Evolutionary conservation across 2,329 filamentous ascomycete genomes (phyloP), one percentile per base, ranked within the genome.

Genomic region (Berkeleyomyces rouxiae): DNA sequence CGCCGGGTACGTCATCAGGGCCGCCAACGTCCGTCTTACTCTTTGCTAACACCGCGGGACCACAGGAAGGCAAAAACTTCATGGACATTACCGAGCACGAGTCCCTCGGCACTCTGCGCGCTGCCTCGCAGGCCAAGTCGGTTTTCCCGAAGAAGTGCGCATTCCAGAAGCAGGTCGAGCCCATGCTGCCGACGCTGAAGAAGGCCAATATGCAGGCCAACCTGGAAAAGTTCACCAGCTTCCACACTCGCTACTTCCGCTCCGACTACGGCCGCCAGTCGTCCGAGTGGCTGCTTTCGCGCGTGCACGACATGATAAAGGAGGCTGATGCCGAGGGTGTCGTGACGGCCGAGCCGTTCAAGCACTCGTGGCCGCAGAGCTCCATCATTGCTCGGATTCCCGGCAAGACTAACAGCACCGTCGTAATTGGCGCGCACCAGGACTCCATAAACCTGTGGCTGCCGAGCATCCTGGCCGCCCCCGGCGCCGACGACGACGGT

Each of bases 361-460:
- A 79, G 49, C 92, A 97, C 72, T 74, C 84, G 0, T 99, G 91
- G 91, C 86, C 86, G 66, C 92, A 99, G 71, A 86, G 86, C 74
- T 92, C 86, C 66, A 86, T 97, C 70, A 95, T 97, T 70, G 91
- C 90, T 33, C 91, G 86, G 5, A 90, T 99, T 58, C 92, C 92
- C 0, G 92, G 92, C 63, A 81, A 87, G 76, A 87, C 82, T 64
- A 85, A 93, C 70, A 87, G 86, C 72, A 80, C 95, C 40, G 85
- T 96, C 31, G 85, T 96, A 16, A 86, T 96, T 67, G 91, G 92
- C 61, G 90, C 91, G 0, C 91, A 96, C 73, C 91, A 95, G 72
- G 92, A 97, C 73, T 95, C 88, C 69, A 95, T 96, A 75, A 97
- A 97, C 74, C 79, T 96, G 55, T 95, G 90, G 76, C 74, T 96